Evolutionary conservation across 2,329 filamentous ascomycete species (phyloP).

Genomic region (Monilinia vaccinii-corymbosi): DNA sequence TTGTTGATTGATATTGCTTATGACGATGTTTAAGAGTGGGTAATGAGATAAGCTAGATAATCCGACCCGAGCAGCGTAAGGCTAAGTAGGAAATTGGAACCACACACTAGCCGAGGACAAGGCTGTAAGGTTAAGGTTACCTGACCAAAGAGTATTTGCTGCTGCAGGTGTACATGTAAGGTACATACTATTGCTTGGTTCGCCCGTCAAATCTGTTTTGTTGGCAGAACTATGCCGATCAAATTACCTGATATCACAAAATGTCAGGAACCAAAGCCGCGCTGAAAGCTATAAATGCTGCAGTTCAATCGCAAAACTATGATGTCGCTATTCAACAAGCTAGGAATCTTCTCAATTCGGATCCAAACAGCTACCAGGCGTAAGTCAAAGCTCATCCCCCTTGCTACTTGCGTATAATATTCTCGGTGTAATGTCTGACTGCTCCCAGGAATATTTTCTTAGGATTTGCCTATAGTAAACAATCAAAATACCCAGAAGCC

Average conservation of each 20-base stretch:
- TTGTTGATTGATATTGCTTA: not conserved
- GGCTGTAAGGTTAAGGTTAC: not conserved
- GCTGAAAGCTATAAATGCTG: slow-evolving; percentile 72
- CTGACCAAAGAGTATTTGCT: not conserved
- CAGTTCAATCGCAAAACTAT: slow-evolving; percentile 70
- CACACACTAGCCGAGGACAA: not conserved
- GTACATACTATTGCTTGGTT: not conserved
- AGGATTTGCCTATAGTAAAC: slow-evolving; percentile 75
- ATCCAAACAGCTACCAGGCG: slow-evolving; percentile 76
- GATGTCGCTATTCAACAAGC: slow-evolving; percentile 65
- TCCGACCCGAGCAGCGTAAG: not conserved
- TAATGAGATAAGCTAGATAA: not conserved
- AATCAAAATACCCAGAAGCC: slow-evolving; percentile 60
- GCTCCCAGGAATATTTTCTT: slow-evolving; percentile 65
- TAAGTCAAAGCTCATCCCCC: slow-evolving; percentile 35
- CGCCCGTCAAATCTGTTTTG: too few relatives aligned
- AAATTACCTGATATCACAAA: slow-evolving; percentile 1
- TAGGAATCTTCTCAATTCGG: slow-evolving; percentile 57
- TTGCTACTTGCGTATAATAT: not conserved
- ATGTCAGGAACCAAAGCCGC: slow-evolving; percentile 50
- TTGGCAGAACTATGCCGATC: slow-evolving; percentile 14
- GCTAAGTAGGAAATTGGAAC: not conserved
- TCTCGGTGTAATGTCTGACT: not conserved
- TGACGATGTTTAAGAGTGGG: not conserved
- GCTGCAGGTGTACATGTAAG: not conserved